Base-by-base conservation (phyloP, 192 early-diverging fungal species). In the Podila verticillata region DNA sequence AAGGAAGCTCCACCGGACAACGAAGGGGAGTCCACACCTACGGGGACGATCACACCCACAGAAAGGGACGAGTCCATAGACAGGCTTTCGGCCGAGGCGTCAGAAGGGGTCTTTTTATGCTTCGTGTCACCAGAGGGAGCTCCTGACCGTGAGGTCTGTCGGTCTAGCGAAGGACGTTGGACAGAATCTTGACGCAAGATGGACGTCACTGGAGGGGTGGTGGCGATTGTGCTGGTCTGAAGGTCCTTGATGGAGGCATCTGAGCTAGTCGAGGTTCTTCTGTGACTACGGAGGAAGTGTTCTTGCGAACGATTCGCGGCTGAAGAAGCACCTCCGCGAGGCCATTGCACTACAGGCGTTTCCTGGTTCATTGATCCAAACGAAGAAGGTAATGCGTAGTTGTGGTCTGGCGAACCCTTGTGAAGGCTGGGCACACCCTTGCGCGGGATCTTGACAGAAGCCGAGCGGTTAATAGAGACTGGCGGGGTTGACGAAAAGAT, bases 401-500 rank as follows among this genome's bases (percentile, higher is more conserved):
- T 30, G 26, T 75, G 75, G 29, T 79, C 75, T 36, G 75, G 69
- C 15, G 75, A 79, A 7, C 68, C 75, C n/a, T 78, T 78, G 49
- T 70, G 68, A 12, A 77, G 36, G 49, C 57, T 69, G 24, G 48
- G 31, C 48, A 35, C 22, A 26, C 36, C 28, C 17, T 56, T 28
- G 44, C 77, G 65, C 6, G 77, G 39, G 22, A 72, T 49, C 31
- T 68, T 80, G 29, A 49, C 48, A 2, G 70, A 72, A 7, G 70
- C 47, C 6, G 74, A 78, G 4, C 39, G 68, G 19, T 65, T 65
- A 29, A 80, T 67, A 7, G 77, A 68, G 6, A 80, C 77, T 10
- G 77, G 77, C 5, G 70, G 70, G 29, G 77, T 80, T 59, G 77
- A 68, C 3, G 77, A 72, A 36, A 80, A 80, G 61, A 80, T 80